These are phyloP conservation scores for Cyberlindnera mycetangii DNA, from an alignment of 805 yeast genomes.

Conservation along the genomic window DNA sequence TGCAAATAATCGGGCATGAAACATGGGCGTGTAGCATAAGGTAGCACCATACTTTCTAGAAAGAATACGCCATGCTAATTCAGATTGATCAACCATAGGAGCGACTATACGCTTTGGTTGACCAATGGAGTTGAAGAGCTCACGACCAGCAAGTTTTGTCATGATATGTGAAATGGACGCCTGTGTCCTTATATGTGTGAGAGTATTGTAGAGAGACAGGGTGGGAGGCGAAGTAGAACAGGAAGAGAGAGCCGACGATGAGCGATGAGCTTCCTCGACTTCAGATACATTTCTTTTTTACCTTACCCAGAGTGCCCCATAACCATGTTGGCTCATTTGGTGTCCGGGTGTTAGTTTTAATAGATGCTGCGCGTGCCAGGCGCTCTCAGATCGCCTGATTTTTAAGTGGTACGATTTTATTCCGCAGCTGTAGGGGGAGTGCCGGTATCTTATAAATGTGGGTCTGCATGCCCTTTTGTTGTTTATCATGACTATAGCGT, in stretches of 20 bases:
- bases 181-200: background rate
- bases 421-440: too few species aligned
- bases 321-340: background rate
- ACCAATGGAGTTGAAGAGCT: conserved; percentile 66
- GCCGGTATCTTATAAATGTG: too few species aligned
- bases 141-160: conserved; percentile 51
- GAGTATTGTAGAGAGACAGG: background rate
- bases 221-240: background rate
- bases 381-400: too few species aligned
- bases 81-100: conserved; percentile 98
- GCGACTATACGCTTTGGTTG: conserved; percentile 85
- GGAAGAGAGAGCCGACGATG: background rate
- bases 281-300: background rate
- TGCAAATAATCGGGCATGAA: conserved; percentile 88
- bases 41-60: conserved; percentile 91
- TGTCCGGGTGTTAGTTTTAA: background rate
- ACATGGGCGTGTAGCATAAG: conserved; percentile 94
- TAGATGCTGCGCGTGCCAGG: too few species aligned
- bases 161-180: conserved; percentile 4
- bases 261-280: conserved; percentile 4
- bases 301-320: too few species aligned
- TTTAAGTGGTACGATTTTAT: background rate
- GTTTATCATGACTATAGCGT: too few species aligned
- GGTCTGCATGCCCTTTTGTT: background rate
- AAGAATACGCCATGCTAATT: conserved; percentile 89